Percentiles rank a stretch among this genome's conserved stretches.
Conservation (phyloP, 768 basidiomycete species). For the Lactarius sanguifluus region DNA sequence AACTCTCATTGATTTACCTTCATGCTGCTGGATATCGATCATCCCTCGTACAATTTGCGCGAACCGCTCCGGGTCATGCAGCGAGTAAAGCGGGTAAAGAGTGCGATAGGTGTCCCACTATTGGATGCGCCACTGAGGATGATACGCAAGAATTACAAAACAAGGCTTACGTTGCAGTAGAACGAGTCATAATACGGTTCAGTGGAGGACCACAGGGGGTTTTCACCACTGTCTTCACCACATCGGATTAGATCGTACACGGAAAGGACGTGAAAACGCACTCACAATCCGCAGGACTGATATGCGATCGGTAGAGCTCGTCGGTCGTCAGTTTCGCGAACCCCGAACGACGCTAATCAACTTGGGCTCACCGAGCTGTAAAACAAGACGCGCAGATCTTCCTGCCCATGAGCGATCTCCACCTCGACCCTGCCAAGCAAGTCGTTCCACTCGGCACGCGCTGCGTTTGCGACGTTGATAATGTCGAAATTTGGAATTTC, state of each 20-base stretch:
- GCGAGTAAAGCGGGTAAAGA: conserved; percentile 59
- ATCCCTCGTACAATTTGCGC: conserved; percentile 60
- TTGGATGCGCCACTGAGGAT: conserved; percentile 34
- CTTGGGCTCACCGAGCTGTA: conserved; percentile 53
- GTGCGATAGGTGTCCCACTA: conserved; percentile 73
- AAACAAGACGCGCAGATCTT: conserved; percentile 53
- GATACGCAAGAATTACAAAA: background rate
- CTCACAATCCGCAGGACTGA: conserved; percentile 64
- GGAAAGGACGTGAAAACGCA: background rate
- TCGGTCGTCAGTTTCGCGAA: background rate
- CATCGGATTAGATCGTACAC: background rate
- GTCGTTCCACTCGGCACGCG: conserved; percentile 56
- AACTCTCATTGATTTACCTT: conserved; percentile 42
- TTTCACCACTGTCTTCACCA: conserved; percentile 57
- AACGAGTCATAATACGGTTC: conserved; percentile 69
- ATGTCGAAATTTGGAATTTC: conserved; percentile 63
- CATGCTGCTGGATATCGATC: conserved; percentile 65
- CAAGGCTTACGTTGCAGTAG: conserved; percentile 59
- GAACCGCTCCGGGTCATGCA: conserved; percentile 61
- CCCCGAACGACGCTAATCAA: background rate
- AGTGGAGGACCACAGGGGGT: conserved; percentile 59
- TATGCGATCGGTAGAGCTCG: conserved; percentile 59
- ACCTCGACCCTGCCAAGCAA: conserved; percentile 55
- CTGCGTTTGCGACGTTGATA: conserved; percentile 44
- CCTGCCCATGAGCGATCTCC: conserved; percentile 40